phyloP scores from a whole-genome alignment of 1,284 basidiomycete genomes.

The Laetiporus sulphureus region DNA sequence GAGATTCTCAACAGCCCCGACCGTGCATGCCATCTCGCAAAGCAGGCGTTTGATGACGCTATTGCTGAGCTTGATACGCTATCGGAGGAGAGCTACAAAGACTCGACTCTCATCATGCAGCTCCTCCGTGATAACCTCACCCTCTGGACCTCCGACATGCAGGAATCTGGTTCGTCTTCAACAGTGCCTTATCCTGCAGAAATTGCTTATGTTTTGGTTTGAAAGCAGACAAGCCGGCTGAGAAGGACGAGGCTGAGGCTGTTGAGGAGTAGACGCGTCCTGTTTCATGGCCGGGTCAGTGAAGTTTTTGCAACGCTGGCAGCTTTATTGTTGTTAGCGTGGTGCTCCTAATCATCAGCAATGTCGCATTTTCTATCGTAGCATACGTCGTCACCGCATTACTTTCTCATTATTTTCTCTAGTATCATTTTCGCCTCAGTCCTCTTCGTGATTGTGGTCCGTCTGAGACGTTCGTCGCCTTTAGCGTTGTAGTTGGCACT shows the following conservation, averaged over 20 bases:
- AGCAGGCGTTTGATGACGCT: slow-evolving; percentile 99
- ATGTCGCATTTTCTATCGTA: no score
- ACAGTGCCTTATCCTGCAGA: not conserved
- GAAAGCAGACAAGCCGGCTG: slow-evolving; percentile 54
- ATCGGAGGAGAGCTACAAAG: slow-evolving; percentile 99
- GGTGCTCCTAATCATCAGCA: no score
- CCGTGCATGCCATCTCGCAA: slow-evolving; percentile 98
- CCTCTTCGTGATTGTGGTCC: slow-evolving; percentile 11
- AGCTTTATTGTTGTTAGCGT: no score
- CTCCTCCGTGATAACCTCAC: slow-evolving; percentile 98
- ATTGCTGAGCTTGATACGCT: slow-evolving; percentile 99
- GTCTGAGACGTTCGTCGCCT: no score
- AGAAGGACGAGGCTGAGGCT: slow-evolving; percentile 57
- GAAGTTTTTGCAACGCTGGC: no score
- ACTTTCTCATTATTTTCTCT: no score
- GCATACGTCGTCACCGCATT: no score
- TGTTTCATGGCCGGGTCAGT: no score
- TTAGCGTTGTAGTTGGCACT: not conserved
- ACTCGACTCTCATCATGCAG: slow-evolving; percentile 99
- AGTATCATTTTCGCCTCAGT: no score
- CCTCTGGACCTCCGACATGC: slow-evolving; percentile 98
- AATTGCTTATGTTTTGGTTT: not conserved
- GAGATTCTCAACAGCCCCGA: slow-evolving; percentile 99
- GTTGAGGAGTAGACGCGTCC: slow-evolving; percentile 21
- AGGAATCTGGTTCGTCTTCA: slow-evolving; percentile 63